A percentile compares a stretch with the other conserved stretches of the same genome.
Evolutionary conservation across 306 rosid species (phyloP).

Genomic region (Inga leiocalycina): DNA sequence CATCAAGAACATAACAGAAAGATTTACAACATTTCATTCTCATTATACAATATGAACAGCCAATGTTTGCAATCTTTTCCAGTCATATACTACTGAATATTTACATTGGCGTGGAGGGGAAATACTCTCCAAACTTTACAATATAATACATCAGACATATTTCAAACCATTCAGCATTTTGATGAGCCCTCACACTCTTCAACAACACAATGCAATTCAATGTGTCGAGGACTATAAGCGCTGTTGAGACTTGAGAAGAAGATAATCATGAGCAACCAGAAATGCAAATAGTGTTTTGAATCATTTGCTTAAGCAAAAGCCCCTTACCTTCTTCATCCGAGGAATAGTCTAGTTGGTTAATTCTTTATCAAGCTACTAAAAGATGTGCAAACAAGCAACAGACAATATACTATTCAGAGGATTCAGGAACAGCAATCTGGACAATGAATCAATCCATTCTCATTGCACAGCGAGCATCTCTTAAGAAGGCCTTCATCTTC

Average conservation of each 20-base stretch:
- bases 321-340: slow-evolving; percentile 23
- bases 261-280: slow-evolving; percentile 31
- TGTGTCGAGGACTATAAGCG: neutral
- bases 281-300: slow-evolving; percentile 49
- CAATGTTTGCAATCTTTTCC: slow-evolving; percentile 13
- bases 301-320: slow-evolving; percentile 31
- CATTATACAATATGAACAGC: neutral
- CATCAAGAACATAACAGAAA: neutral
- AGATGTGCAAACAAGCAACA: slow-evolving; percentile 38
- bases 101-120: slow-evolving; percentile 19
- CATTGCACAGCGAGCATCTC: slow-evolving; percentile 67
- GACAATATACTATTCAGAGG: neutral
- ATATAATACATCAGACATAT: slow-evolving; percentile 3
- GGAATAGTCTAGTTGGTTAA: slow-evolving; percentile 22
- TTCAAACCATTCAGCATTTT: slow-evolving; percentile 5
- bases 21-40: neutral
- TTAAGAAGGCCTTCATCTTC: slow-evolving; percentile 56
- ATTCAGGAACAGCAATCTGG: slow-evolving; percentile 59
- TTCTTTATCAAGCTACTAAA: slow-evolving; percentile 53
- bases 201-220: slow-evolving; percentile 9
- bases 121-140: slow-evolving; percentile 1
- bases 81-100: neutral
- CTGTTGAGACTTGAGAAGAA: neutral
- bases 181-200: slow-evolving; percentile 1
- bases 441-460: slow-evolving; percentile 71